These are phyloP conservation scores for Rhinocladiella similis DNA, from an alignment of 2,329 filamentous ascomycete species.

Conservation along the genomic window DNA sequence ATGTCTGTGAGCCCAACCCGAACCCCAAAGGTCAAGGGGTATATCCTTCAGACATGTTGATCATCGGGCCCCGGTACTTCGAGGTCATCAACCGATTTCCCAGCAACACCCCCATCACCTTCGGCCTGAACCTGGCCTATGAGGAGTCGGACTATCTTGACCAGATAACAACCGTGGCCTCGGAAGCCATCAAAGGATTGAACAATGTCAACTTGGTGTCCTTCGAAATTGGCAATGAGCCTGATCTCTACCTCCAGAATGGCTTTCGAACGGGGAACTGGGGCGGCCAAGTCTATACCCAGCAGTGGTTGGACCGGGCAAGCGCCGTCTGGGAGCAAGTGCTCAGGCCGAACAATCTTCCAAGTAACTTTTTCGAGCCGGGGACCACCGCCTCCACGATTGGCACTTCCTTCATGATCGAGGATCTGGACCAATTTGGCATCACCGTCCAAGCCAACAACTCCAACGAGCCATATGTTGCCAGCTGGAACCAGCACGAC, in stretches of 20 bases:
- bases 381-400: slow-evolving; percentile 53
- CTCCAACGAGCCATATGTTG: slow-evolving; percentile 36
- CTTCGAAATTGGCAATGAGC: slow-evolving; percentile 35
- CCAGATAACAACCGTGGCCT: slow-evolving; percentile 44
- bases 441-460: slow-evolving; percentile 41
- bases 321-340: slow-evolving; percentile 47
- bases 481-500: slow-evolving; percentile 55
- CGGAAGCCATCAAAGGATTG: slow-evolving; percentile 22
- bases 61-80: slow-evolving; percentile 51
- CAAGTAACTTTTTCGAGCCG: slow-evolving; percentile 50
- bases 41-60: slow-evolving; percentile 44
- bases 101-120: slow-evolving; percentile 51
- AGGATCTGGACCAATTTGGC: slow-evolving; percentile 41
- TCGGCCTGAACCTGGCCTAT: slow-evolving; percentile 53
- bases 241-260: slow-evolving; percentile 40
- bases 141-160: slow-evolving; percentile 45
- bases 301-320: slow-evolving; percentile 49
- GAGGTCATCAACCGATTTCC: slow-evolving; percentile 51
- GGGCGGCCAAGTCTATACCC: slow-evolving; percentile 45
- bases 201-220: slow-evolving; percentile 32
- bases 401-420: slow-evolving; percentile 51
- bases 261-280: slow-evolving; percentile 46
- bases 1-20: slow-evolving; percentile 41
- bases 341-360: slow-evolving; percentile 42
- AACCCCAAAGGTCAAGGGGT: slow-evolving; percentile 40